A percentile compares a stretch with the other conserved stretches of the same genome.
Evolutionary conservation across 148 eudicot species (phyloP).

Genomic region (Arbutus unedo): DNA sequence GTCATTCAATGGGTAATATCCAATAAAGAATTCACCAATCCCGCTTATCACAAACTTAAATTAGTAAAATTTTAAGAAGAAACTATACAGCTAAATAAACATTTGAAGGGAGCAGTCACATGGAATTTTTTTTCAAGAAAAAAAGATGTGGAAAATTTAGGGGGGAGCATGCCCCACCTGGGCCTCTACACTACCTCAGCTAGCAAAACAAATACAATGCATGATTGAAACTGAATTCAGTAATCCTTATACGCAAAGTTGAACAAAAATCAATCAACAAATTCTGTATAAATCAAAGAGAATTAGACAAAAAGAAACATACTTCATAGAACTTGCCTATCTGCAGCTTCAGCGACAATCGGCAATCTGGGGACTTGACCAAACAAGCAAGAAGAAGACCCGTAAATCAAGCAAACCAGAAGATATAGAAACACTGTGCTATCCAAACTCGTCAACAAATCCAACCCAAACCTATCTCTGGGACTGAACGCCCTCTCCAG

Average conservation of each 20-base stretch:
- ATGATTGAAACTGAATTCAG: background rate
- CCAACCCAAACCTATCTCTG: slow-evolving; percentile 76
- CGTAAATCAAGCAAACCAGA: slow-evolving; percentile 75
- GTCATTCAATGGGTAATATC: no score
- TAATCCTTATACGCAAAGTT: background rate
- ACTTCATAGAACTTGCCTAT: slow-evolving; percentile 59
- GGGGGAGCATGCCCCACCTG: no score
- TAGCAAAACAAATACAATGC: background rate
- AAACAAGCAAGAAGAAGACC: slow-evolving; percentile 66
- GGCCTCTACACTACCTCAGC: background rate
- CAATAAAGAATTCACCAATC: no score
- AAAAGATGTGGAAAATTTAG: background rate
- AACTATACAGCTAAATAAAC: background rate
- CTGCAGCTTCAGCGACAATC: slow-evolving; percentile 94
- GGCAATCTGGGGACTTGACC: slow-evolving; percentile 88
- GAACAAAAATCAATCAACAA: background rate
- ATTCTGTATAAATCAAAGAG: no score
- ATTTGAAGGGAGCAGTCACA: background rate
- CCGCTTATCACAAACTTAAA: no score
- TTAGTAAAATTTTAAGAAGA: no score
- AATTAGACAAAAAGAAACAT: background rate
- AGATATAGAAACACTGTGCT: slow-evolving; percentile 90
- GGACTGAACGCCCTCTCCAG: slow-evolving; percentile 66
- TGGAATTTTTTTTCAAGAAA: background rate
- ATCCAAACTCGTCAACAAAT: slow-evolving; percentile 84